These are phyloP conservation scores for Komagataella phaffii DNA, from an alignment of 805 yeast genomes.

Conservation along the genomic window DNA sequence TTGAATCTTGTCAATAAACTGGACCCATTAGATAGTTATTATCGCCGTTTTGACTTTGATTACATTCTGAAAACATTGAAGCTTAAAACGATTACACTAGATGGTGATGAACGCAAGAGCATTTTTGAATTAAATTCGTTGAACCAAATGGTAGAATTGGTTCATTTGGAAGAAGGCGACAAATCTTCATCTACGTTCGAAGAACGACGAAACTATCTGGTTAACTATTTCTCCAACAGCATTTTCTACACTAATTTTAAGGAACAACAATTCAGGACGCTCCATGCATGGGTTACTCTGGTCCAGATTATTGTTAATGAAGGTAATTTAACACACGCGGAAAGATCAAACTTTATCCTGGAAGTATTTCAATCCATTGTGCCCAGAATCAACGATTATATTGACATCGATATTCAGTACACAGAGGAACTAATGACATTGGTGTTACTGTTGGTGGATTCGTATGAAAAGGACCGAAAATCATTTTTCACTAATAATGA, in stretches of 20 bases:
- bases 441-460: constrained; percentile 55
- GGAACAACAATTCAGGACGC: constrained; percentile 39
- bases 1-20: constrained; percentile 30
- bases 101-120: constrained; percentile 6
- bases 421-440: constrained; percentile 70
- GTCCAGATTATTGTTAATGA: constrained; percentile 63
- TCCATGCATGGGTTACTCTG: constrained; percentile 77
- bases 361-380: constrained; percentile 66
- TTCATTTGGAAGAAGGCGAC: neutral
- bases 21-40: constrained; percentile 21
- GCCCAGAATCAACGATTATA: constrained; percentile 66
- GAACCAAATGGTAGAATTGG: neutral
- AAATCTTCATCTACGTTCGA: constrained; percentile 5
- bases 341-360: constrained; percentile 50
- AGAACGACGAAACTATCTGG: constrained; percentile 14
- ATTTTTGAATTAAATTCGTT: neutral
- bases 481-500: constrained; percentile 1
- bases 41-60: constrained; percentile 23
- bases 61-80: constrained; percentile 27
- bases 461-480: constrained; percentile 27
- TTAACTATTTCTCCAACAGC: constrained; percentile 28
- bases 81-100: constrained; percentile 12
- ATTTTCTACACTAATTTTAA: constrained; percentile 33
- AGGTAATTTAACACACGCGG: constrained; percentile 29
- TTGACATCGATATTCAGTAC: constrained; percentile 48